Conservation (phyloP, 73 alveolate genomes). For the Paramecium primaurelia region DNA sequence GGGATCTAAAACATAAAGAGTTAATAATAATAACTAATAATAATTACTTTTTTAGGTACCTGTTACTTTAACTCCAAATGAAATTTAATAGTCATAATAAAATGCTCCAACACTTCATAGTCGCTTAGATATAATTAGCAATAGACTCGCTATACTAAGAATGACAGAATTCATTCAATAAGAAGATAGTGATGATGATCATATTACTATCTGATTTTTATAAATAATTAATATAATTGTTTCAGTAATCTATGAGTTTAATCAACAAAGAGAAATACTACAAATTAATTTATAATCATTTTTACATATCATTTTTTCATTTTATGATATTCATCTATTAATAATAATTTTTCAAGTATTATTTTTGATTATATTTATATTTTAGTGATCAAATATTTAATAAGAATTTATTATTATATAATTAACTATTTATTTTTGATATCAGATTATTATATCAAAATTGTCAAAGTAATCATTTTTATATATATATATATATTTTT, state of each 20-base stretch:
- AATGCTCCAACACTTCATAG: slow-evolving; percentile 15
- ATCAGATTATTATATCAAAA: too few relatives aligned
- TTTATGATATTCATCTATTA: too few relatives aligned
- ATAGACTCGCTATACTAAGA: slow-evolving; percentile 39
- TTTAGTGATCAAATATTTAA: too few relatives aligned
- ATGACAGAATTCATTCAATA: not conserved
- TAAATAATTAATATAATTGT: not conserved
- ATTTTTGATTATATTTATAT: too few relatives aligned
- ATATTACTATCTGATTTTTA: not conserved
- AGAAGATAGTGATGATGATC: slow-evolving; percentile 45
- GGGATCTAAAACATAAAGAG: slow-evolving; percentile 23
- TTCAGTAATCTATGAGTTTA: not conserved
- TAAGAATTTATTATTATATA: too few relatives aligned
- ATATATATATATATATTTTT: too few relatives aligned
- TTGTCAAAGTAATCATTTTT: too few relatives aligned
- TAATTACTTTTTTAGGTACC: slow-evolving; percentile 23
- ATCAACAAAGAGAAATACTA: not conserved
- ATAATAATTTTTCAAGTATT: too few relatives aligned
- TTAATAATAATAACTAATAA: not conserved
- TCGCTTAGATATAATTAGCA: not conserved
- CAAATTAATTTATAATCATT: too few relatives aligned
- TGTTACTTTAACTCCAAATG: not conserved
- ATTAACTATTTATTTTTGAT: too few relatives aligned
- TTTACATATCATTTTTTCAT: too few relatives aligned
- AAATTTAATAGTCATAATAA: not conserved